Evolutionary conservation across 257 asterid genomes (phyloP).

Genomic region (Primulina eburnea): DNA sequence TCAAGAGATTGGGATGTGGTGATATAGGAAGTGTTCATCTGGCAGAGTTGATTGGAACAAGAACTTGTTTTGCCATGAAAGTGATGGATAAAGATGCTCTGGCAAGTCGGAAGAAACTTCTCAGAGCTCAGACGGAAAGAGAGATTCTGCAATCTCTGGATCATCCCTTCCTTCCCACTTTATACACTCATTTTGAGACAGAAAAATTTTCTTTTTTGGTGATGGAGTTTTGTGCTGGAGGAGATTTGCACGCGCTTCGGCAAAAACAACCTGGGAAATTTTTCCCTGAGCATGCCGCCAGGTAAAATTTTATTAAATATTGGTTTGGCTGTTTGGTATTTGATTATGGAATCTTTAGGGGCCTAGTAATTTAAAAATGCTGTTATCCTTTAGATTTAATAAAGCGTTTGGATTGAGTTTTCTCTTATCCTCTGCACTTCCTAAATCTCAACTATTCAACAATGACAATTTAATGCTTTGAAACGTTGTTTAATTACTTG

Average conservation of each 20-base stretch:
- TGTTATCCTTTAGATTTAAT: background rate
- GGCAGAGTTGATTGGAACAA: constrained; percentile 55
- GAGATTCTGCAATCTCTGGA: constrained; percentile 59
- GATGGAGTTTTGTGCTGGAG: constrained; percentile 70
- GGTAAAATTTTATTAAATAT: constrained; percentile 28
- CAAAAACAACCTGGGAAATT: constrained; percentile 56
- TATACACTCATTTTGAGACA: constrained; percentile 59
- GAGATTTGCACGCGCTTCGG: constrained; percentile 63
- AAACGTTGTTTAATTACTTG: background rate
- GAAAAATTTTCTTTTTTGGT: constrained; percentile 61
- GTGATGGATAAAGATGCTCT: constrained; percentile 61
- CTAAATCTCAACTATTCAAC: background rate
- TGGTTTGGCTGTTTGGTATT: background rate
- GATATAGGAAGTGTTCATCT: constrained; percentile 62
- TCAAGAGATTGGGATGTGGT: constrained; percentile 57
- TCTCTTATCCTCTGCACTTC: background rate
- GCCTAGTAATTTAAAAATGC: background rate
- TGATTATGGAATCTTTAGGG: background rate
- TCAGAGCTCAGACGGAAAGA: constrained; percentile 63
- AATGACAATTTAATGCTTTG: background rate
- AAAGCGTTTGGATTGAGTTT: background rate
- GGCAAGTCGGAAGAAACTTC: constrained; percentile 56
- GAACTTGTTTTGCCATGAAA: constrained; percentile 63
- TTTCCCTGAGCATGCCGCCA: constrained; percentile 62
- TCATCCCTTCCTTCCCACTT: constrained; percentile 66